Percentiles rank a stretch among this genome's conserved stretches.
These are phyloP conservation scores for Sphaerobolus stellatus DNA, from an alignment of 1,284 basidiomycete species.

Conservation along the genomic window DNA sequence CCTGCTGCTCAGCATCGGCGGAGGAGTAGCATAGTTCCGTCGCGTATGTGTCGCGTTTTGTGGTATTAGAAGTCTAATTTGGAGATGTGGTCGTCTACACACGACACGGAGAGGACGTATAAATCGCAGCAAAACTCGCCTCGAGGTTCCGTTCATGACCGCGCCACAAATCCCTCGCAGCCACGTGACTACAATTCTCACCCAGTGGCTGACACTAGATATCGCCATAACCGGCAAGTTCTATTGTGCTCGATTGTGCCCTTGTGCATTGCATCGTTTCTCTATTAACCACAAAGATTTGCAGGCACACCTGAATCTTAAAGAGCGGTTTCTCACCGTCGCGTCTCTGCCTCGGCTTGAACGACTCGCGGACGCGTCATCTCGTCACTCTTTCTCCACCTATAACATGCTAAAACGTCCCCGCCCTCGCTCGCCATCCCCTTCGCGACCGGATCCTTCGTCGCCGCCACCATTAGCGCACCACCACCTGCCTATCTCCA, in stretches of 20 bases:
- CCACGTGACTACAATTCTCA: too few species aligned
- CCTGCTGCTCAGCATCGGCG: conserved; percentile 22
- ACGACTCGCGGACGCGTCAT: neutral
- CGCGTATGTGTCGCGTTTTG: conserved; percentile 19
- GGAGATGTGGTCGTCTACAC: conserved; percentile 1
- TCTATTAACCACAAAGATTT: too few species aligned
- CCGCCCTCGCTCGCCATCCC: conserved; percentile 7
- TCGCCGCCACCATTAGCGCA: conserved; percentile 7
- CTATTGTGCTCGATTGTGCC: too few species aligned
- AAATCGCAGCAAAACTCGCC: neutral
- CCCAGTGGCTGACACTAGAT: too few species aligned
- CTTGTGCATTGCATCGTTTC: too few species aligned
- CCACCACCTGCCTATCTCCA: conserved; percentile 1
- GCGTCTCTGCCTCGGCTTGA: neutral
- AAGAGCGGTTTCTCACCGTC: neutral
- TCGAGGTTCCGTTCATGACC: neutral
- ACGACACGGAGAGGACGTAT: conserved; percentile 5
- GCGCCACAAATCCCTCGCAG: too few species aligned
- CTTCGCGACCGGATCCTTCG: neutral
- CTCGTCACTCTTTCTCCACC: neutral
- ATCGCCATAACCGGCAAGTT: too few species aligned
- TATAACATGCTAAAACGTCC: conserved; percentile 11
- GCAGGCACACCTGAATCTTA: too few species aligned
- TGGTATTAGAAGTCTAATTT: neutral
- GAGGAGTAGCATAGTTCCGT: conserved; percentile 19